A percentile compares a stretch with the other conserved stretches of the same genome.
Conservation (phyloP, 345 rosid species). For the Eucalyptus regnans region DNA sequence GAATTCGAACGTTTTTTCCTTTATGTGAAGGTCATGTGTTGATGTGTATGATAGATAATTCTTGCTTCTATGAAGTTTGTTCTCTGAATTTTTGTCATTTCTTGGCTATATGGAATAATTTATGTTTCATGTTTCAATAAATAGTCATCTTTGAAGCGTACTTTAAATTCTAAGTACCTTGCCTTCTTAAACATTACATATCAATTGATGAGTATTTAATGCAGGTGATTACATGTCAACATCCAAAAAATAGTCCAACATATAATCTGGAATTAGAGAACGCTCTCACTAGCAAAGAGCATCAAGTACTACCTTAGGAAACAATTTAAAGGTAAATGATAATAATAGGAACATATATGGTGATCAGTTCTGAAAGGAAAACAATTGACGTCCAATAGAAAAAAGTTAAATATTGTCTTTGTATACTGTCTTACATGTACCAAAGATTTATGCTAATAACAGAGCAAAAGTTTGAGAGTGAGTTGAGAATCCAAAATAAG, state of each 20-base stretch:
- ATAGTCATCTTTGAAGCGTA: not conserved
- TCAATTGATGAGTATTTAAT: not conserved
- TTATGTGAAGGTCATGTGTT: not conserved
- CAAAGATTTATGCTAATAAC: not conserved
- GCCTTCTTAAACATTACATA: not conserved
- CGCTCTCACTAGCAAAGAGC: not conserved
- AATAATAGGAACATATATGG: not conserved
- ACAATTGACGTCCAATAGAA: not conserved
- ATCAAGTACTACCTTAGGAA: not conserved
- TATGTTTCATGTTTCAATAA: not conserved
- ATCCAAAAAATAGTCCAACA: not conserved
- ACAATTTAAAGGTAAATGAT: not conserved
- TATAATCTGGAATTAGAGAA: not conserved
- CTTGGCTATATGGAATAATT: not conserved
- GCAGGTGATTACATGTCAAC: not conserved
- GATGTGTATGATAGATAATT: not conserved
- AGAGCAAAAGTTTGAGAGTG: not conserved
- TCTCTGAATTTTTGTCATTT: not conserved
- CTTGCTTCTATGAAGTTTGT: not conserved
- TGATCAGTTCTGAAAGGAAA: not conserved
- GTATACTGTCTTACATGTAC: not conserved
- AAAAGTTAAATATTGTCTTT: not conserved
- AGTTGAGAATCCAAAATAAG: too few relatives aligned
- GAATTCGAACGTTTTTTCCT: not conserved
- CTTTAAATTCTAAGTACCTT: not conserved